A percentile compares a stretch with the other conserved stretches of the same genome.
Conservation (phyloP, 1,284 basidiomycete species). For the Entoloma clypeatum region DNA sequence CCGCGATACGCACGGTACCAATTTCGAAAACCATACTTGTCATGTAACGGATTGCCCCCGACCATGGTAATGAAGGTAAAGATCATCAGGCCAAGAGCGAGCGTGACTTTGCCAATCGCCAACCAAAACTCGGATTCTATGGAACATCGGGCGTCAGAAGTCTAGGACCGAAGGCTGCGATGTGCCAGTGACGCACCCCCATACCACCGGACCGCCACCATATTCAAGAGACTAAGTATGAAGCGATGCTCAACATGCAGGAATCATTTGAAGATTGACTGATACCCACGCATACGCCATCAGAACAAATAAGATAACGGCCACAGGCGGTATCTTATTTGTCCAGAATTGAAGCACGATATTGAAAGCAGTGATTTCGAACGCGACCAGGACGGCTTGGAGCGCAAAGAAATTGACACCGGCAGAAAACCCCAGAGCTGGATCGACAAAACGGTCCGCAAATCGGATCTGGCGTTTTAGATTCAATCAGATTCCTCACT, state of each 20-base stretch:
- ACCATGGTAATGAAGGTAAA: conserved; percentile 63
- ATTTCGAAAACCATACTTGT: conserved; percentile 57
- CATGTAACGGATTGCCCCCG: conserved; percentile 62
- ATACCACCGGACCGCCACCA: conserved; percentile 44
- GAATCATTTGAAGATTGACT: not conserved
- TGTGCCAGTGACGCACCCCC: conserved; percentile 38
- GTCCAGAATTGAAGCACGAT: conserved; percentile 47
- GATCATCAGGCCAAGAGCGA: conserved; percentile 55
- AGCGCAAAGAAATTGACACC: conserved; percentile 47
- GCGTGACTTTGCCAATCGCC: conserved; percentile 49
- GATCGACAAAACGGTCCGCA: conserved; percentile 47
- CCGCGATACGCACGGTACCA: conserved; percentile 43
- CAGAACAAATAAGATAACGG: conserved; percentile 39
- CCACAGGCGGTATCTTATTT: conserved; percentile 41
- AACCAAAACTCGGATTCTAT: conserved; percentile 60
- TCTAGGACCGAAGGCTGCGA: not conserved
- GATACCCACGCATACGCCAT: conserved; percentile 35
- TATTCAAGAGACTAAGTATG: conserved; percentile 34
- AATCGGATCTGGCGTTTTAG: conserved; percentile 33
- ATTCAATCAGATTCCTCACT: not conserved
- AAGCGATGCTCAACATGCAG: conserved; percentile 1
- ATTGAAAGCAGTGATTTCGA: conserved; percentile 45
- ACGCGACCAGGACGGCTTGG: conserved; percentile 42
- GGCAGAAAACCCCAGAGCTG: conserved; percentile 43
- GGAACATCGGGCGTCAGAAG: not conserved